phyloP scores from a whole-genome alignment of 1,284 basidiomycete species.

The Golubevia sp. region DNA sequence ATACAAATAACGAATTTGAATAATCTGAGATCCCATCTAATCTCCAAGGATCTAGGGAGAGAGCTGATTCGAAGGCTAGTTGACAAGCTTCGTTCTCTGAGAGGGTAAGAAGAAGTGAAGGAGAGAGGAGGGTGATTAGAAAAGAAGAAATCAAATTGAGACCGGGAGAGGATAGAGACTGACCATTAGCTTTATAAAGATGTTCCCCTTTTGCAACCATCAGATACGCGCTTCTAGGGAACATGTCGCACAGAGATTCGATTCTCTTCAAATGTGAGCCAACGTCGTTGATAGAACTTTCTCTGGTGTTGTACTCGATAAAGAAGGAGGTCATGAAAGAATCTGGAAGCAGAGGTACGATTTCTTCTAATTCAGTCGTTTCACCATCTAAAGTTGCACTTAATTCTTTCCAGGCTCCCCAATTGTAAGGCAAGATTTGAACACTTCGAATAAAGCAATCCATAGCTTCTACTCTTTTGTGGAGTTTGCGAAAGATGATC shows the following conservation, averaged over 20 bases:
- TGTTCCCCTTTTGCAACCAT: constrained; percentile 65
- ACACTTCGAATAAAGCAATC: constrained; percentile 80
- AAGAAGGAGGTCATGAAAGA: constrained; percentile 80
- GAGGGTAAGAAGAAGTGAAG: background rate
- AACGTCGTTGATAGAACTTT: constrained; percentile 67
- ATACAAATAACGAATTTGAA: constrained; percentile 95
- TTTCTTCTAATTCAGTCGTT: constrained; percentile 20
- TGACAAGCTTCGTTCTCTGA: constrained; percentile 4
- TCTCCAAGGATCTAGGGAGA: constrained; percentile 77
- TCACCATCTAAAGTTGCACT: constrained; percentile 40
- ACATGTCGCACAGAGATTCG: constrained; percentile 72
- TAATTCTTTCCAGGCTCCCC: constrained; percentile 78
- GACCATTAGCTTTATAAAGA: background rate
- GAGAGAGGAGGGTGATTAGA: background rate
- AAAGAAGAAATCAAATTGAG: background rate
- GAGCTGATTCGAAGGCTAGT: constrained; percentile 43
- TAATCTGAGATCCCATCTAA: constrained; percentile 95
- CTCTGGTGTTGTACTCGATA: constrained; percentile 84
- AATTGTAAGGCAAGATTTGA: constrained; percentile 86
- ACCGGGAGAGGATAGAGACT: background rate
- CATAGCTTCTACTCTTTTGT: constrained; percentile 72
- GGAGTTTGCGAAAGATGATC: constrained; percentile 49
- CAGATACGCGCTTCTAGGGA: constrained; percentile 82
- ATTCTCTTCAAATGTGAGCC: constrained; percentile 30
- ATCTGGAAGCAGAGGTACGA: constrained; percentile 71